These are phyloP conservation scores for Pleomassaria siparia DNA, from an alignment of 2,329 filamentous ascomycete genomes.

Conservation along the genomic window DNA sequence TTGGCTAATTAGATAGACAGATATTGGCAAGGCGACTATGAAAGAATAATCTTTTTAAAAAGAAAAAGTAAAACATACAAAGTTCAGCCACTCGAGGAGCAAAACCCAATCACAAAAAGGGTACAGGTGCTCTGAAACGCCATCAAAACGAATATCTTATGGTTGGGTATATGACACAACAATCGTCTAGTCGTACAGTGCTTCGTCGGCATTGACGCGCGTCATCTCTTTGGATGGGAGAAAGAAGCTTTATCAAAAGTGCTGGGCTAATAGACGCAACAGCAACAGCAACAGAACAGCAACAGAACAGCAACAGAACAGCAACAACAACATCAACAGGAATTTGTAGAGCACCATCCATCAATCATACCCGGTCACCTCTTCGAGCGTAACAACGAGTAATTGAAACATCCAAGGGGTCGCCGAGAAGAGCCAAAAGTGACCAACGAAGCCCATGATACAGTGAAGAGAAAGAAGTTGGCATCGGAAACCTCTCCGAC, in stretches of 20 bases:
- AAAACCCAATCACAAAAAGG: too few species aligned
- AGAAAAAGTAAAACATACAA: too few species aligned
- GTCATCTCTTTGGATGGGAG: background rate
- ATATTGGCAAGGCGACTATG: too few species aligned
- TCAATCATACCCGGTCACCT: too few species aligned
- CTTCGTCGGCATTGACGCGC: background rate
- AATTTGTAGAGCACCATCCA: too few species aligned
- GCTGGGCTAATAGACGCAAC: background rate
- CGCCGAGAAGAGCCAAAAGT: background rate
- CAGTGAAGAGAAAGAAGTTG: background rate
- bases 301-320: too few species aligned
- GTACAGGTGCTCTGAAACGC: background rate
- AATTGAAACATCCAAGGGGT: background rate
- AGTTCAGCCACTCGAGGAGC: too few species aligned
- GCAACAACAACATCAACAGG: too few species aligned
- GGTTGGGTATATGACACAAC: constrained; percentile 1
- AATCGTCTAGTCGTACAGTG: constrained; percentile 4
- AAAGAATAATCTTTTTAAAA: too few species aligned
- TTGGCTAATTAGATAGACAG: too few species aligned
- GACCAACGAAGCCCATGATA: background rate
- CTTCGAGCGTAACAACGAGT: background rate
- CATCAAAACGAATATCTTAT: constrained; percentile 2
- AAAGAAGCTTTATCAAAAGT: background rate
- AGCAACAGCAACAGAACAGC: too few species aligned
- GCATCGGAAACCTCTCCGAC: background rate